Base-by-base conservation (phyloP, 176 grass and related monocot species). In the Carex littledalei region DNA sequence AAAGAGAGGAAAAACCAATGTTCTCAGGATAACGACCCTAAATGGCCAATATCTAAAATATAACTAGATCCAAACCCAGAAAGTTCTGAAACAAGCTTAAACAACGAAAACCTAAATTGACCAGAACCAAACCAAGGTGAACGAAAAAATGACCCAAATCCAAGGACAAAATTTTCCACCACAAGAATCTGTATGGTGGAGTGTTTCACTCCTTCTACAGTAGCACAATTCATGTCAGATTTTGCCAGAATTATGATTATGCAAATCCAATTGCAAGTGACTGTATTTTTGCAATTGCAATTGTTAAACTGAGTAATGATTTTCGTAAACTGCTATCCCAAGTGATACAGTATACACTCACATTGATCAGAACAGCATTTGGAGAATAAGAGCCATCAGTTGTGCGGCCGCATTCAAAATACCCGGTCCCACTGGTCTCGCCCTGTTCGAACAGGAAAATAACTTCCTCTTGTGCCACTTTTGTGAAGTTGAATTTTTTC, bases 401-500 rank as follows among this genome's bases (percentile, higher is more conserved):
- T 87, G 55, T 69, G 85, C 8, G 12, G 62, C 63, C 52, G 8
- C 84, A 52, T 81, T 80, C 91, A 86, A 84, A 88, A 50, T 84
- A 74, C 9, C 35, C 26, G 17, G 86, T 88, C 70, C 84, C 85
- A 66, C 83, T 87, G 57, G 83, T 84, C 57, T 85, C 58, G 49
- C 87, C 31, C 57, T 88, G 84, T 84, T 92, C 88, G 63, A 94
- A 94, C 39, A 88, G 87, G 69, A 97, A 92, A 24, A 97, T 87
- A 81, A 89, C 88, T 86, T 97, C 94, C 84, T 94, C 90, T 86
- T 92, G 92, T 80, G 86, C 88, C 78, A 97, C 87, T 84, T 94
- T 94, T 41, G 94, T 97, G 85, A 97, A 97, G 84, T 94, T 97
- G 24, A 97, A 97, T n/a, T 63, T 97, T 97, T n/a, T 84, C 83